Base-by-base conservation (phyloP, 2,329 filamentous ascomycete genomes). In the Paecilomyces dactylethromorphus region DNA sequence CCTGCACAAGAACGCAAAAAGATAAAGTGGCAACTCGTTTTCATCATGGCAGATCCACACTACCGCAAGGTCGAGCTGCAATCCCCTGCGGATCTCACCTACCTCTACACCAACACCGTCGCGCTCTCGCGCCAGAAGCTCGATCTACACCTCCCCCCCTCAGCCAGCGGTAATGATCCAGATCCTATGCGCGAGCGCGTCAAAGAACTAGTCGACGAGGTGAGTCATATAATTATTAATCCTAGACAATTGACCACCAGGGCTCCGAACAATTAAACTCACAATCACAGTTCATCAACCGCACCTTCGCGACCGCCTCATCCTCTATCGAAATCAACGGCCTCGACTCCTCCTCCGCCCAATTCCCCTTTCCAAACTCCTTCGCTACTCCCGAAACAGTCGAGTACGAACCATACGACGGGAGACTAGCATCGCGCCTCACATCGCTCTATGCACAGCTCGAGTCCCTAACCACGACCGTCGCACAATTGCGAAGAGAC, bases 41-140 rank as follows among this genome's bases (percentile, higher is more conserved):
- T 10, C 22, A 66, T 59, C 57, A 71, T 72, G 66, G 45, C 61
- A 57, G 66, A 68, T 60, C 65, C 71, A 51, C 74, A 79, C 65
- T 74, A 81, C 64, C 77, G 79, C 64, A 80, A 79, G 66, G 75
- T 81, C 66, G 79, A 81, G 60, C 74, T 81, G n/a, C 79, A 81
- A 67, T 77, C 79, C 52, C 70, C 78, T 57, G 72, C 74, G 59
- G 79, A 81, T 69, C 75, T 81, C 55, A 76, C 74, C 56, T 81
- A 79, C 60, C 77, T 81, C 54, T 76, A 79, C 62, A 67, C 70
- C 61, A 81, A 81, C 66, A 74, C 78, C 26, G 64, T 75, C 58
- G 69, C 71, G 3, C 69, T 76, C 59, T 78, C 79, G 22, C 77
- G 74, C 58, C 71, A 76, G 64, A 81, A 80, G 67, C 70, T 81